Evolutionary conservation across 208 protist species (phyloP), one percentile per base, ranked within the genome.

Genomic region (Angomonas deanei): DNA sequence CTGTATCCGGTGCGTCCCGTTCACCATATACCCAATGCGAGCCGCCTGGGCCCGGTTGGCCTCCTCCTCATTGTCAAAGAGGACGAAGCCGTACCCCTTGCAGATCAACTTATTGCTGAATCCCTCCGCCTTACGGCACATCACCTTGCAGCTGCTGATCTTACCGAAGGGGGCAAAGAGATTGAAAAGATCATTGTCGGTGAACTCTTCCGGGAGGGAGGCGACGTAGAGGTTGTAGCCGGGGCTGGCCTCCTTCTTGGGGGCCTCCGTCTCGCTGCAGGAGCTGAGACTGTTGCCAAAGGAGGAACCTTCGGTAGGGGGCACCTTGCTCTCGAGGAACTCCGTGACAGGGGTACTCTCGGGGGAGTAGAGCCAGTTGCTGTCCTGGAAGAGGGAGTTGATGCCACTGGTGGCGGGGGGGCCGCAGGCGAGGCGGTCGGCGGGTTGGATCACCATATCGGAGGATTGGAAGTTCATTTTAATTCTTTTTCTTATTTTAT

Each of bases 1-100:
- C 49, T 88, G 84, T 36, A 92, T 88, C 34, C 74, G 76, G 67
- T 77, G 71, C 28, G 50, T 73, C 33, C 76, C 72, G 28, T 74
- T 74, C 1, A 88, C 68, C 11, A 85, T 57, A 39, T 81, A 66
- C 36, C 85, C 85, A 32, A 86, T 87, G 68, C 86, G 76, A 28
- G 69, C 78, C 11, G 60, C 56, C 61, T 77, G 70, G n/a, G 85
- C 85, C 17, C 60, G 26, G 10, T 53, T 68, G 13, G 85, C 82
- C 28, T 76, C 69, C 19, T 89, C 77, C 34, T 73, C 64, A 46
- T 58, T 68, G 52, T 85, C 69, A 54, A 91, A 92, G 30, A 89
- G 67, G 26, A 92, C 85, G 28, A 92, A 92, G 60, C 82, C 85
- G 68, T 89, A 89, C 26, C 82, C 85, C 47, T 84, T 84, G 74